These are phyloP conservation scores for Penicillium cataractarum DNA, from an alignment of 495 filamentous ascomycete species.

Conservation along the genomic window DNA sequence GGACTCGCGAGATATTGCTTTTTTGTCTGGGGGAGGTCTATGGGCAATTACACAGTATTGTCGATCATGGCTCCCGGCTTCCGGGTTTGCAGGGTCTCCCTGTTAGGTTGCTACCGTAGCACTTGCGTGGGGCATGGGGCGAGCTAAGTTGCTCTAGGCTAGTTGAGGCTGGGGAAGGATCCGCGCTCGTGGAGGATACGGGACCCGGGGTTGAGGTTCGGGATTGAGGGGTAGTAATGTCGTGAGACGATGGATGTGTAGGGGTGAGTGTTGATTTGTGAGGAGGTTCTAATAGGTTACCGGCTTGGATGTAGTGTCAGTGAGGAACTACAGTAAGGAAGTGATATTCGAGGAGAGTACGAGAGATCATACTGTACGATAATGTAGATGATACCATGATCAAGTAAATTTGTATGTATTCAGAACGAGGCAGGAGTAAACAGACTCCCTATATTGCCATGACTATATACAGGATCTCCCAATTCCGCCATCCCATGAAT, in stretches of 20 bases:
- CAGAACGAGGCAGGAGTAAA: background rate
- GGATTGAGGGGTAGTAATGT: background rate
- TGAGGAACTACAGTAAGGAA: background rate
- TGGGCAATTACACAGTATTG: too few relatives aligned
- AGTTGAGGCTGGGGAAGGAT: background rate
- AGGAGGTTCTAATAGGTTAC: too few relatives aligned
- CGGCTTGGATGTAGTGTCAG: too few relatives aligned
- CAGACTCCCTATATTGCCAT: background rate
- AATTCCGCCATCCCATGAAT: background rate
- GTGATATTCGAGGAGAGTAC: background rate
- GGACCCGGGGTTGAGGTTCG: background rate
- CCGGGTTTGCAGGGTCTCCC: background rate
- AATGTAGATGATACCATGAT: background rate
- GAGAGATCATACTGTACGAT: background rate
- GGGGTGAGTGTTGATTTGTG: background rate
- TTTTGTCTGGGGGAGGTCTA: background rate
- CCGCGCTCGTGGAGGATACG: background rate
- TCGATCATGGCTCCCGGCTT: conserved; percentile 2
- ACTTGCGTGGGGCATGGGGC: background rate
- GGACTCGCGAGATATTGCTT: background rate
- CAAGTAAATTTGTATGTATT: background rate
- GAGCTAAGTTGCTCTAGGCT: background rate
- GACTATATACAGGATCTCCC: background rate
- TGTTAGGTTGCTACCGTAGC: background rate
- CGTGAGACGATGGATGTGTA: background rate